Conservation (phyloP, 106 monocot genomes). For the Dendrobium nobile region DNA sequence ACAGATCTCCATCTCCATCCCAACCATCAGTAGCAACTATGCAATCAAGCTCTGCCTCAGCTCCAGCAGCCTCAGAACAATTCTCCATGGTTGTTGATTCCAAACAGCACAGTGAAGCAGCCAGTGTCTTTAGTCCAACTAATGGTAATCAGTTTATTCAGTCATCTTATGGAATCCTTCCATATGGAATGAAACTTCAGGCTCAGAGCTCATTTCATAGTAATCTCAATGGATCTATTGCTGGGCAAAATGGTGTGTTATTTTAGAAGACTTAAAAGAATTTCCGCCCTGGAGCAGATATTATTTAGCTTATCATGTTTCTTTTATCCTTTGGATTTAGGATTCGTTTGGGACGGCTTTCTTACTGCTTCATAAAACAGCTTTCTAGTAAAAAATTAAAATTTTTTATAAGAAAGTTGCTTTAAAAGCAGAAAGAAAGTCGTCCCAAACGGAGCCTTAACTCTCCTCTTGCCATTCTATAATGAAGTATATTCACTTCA, state of each 20-base stretch:
- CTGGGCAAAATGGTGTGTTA: constrained; percentile 5
- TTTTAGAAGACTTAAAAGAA: background rate
- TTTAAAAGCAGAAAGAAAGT: too few relatives aligned
- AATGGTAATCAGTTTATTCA: constrained; percentile 20
- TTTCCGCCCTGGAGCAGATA: background rate
- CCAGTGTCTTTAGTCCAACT: constrained; percentile 9
- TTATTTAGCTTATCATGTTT: background rate
- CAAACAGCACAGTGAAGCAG: constrained; percentile 22
- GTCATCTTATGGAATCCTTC: constrained; percentile 17
- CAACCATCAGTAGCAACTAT: constrained; percentile 17
- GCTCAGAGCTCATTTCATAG: constrained; percentile 16
- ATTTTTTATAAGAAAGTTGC: too few relatives aligned
- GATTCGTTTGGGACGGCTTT: too few relatives aligned
- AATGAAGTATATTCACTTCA: too few relatives aligned
- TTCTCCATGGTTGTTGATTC: constrained; percentile 24
- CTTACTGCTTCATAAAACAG: too few relatives aligned
- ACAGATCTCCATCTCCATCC: constrained; percentile 33
- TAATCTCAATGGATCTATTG: constrained; percentile 11
- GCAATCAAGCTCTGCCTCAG: constrained; percentile 17
- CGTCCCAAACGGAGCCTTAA: too few relatives aligned
- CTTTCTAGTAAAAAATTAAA: too few relatives aligned
- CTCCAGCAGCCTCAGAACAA: constrained; percentile 12
- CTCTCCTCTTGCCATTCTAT: too few relatives aligned
- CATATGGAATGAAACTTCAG: constrained; percentile 30
- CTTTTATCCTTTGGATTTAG: too few relatives aligned